Conservation (phyloP, 1,139 yeast genomes). For the Pneumocystis murina region DNA sequence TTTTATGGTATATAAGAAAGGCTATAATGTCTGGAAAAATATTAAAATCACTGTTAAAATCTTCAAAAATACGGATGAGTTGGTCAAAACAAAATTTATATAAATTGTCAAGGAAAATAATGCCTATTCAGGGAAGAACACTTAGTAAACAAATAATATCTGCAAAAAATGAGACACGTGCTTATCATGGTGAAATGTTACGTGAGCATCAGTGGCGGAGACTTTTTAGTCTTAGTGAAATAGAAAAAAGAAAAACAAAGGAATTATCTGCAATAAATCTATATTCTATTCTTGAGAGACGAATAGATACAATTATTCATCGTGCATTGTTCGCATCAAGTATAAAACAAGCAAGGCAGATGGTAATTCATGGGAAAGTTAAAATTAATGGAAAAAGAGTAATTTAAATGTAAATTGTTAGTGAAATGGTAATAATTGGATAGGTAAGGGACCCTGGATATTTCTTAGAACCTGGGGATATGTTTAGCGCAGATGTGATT, state of each 20-base stretch:
- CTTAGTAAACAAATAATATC: slow-evolving; percentile 83
- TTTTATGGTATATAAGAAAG: background rate
- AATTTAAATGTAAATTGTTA: slow-evolving; percentile 14
- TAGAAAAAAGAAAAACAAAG: slow-evolving; percentile 25
- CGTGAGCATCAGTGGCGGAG: slow-evolving; percentile 38
- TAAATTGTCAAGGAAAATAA: slow-evolving; percentile 61
- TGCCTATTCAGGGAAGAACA: slow-evolving; percentile 41
- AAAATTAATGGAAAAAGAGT: slow-evolving; percentile 53
- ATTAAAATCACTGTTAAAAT: slow-evolving; percentile 27
- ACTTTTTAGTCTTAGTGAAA: slow-evolving; percentile 35
- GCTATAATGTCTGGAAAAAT: background rate
- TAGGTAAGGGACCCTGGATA: slow-evolving; percentile 63
- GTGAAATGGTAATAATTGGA: slow-evolving; percentile 4
- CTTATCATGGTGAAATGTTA: slow-evolving; percentile 88
- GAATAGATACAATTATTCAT: slow-evolving; percentile 79
- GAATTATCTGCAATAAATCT: slow-evolving; percentile 74
- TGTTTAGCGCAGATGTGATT: slow-evolving; percentile 73
- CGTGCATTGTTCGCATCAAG: slow-evolving; percentile 90
- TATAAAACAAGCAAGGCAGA: slow-evolving; percentile 85
- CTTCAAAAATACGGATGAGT: slow-evolving; percentile 48
- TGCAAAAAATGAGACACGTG: slow-evolving; percentile 82
- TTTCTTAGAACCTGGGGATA: slow-evolving; percentile 68
- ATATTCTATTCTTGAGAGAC: slow-evolving; percentile 70
- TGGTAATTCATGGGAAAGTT: slow-evolving; percentile 68
- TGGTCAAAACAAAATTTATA: slow-evolving; percentile 86